These are phyloP conservation scores for Colletotrichum caudatum DNA, from an alignment of 2,329 filamentous ascomycete species.

Conservation along the genomic window DNA sequence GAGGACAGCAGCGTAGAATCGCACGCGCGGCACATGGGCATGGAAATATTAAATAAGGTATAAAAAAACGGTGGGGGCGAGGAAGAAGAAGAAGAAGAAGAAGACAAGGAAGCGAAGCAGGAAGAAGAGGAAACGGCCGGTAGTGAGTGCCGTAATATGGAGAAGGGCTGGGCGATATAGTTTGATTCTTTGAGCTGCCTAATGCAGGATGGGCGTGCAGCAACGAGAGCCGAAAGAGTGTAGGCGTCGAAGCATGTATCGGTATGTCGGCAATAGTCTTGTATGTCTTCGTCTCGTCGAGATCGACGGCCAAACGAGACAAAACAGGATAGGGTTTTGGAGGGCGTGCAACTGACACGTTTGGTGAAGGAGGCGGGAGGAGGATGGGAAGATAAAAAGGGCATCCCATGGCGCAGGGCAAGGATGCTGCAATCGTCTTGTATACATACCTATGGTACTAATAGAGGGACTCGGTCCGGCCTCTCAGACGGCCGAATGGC, in stretches of 20 bases:
- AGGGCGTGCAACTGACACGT: conserved; percentile 41
- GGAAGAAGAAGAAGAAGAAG: conserved; percentile 4
- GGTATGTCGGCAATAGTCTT: conserved; percentile 12
- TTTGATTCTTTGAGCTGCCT: conserved; percentile 6
- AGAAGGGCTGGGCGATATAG: conserved; percentile 9
- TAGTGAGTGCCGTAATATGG: conserved; percentile 24
- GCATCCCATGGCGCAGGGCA: conserved; percentile 33
- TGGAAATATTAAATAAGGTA: conserved; percentile 26
- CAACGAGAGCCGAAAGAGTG: conserved; percentile 35
- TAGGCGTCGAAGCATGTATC: conserved; percentile 1
- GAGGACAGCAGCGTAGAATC: conserved; percentile 31
- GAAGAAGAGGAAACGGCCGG: conserved; percentile 10
- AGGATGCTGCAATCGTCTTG: conserved; percentile 38
- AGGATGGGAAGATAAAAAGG: conserved; percentile 11
- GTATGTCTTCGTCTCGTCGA: conserved; percentile 31
- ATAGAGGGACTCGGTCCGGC: conserved; percentile 20
- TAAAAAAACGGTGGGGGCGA: too few relatives aligned
- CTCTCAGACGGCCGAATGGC: conserved; percentile 19
- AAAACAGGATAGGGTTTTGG: conserved; percentile 39
- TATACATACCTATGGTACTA: conserved; percentile 5
- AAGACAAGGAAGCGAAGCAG: neutral
- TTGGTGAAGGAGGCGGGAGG: conserved; percentile 39
- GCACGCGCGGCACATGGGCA: conserved; percentile 33
- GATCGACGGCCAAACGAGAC: conserved; percentile 17
- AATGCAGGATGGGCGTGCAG: conserved; percentile 6